Conservation (phyloP, 2,329 filamentous ascomycete genomes). For the Colletotrichum sp. region DNA sequence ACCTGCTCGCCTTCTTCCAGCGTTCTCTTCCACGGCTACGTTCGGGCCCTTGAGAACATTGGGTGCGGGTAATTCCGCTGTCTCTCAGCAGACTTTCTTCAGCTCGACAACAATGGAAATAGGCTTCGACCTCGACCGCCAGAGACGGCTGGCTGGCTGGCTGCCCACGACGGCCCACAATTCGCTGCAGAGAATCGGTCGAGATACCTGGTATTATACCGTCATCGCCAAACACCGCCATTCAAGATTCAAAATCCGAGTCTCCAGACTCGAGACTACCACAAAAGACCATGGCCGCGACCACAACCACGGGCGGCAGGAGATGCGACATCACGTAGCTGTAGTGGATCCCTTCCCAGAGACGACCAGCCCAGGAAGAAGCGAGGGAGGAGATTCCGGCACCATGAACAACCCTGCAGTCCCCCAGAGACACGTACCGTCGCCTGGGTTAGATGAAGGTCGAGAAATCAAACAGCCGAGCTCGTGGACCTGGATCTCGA, state of each 20-base stretch:
- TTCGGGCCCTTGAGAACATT: neutral
- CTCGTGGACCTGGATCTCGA: conserved; percentile 10
- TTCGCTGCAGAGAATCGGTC: neutral
- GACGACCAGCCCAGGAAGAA: neutral
- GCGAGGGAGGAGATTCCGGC: neutral
- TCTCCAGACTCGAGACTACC: neutral
- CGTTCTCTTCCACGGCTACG: neutral
- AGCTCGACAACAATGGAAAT: neutral
- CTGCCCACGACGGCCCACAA: neutral
- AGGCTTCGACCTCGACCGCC: neutral
- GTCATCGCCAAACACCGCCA: neutral
- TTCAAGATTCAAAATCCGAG: neutral
- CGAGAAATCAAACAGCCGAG: neutral
- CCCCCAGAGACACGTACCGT: neutral
- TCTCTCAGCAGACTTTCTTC: neutral
- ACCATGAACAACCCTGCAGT: neutral
- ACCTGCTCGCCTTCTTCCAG: neutral
- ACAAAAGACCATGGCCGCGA: neutral
- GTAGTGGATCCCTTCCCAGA: neutral
- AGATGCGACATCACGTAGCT: neutral
- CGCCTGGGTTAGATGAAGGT: neutral
- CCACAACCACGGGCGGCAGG: neutral
- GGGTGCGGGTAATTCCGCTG: neutral
- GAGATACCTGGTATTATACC: neutral
- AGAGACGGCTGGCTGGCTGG: neutral